Evolutionary conservation across 78 protist genomes (phyloP), one percentile per base, ranked within the genome.

Genomic region (Ministeria vibrans): DNA sequence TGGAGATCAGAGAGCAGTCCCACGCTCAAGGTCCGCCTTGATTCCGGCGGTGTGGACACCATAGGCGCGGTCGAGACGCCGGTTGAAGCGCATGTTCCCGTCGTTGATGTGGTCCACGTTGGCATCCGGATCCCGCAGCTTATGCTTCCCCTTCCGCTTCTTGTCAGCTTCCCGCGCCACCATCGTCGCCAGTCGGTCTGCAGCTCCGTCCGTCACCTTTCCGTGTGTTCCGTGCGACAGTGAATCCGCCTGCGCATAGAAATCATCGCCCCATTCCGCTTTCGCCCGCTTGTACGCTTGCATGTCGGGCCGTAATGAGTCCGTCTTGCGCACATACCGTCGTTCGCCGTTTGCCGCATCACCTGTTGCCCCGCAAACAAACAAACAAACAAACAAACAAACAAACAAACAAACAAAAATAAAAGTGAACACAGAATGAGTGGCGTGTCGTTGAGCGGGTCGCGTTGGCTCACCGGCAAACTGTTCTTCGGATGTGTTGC

Each of bases 101-200:
- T 91, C 94, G 79, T 90, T 92, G 84, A 92, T 86, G 83, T 87
- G 91, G 70, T 81, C 74, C 53, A 92, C 81, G 66, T 92, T 84
- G 36, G 44, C 90, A 15, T 83, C 86, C 20, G 7, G 82, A 44
- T 83, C 53, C 55, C n/a, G n/a, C n/a, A n/a, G n/a, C n/a, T n/a
- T n/a, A n/a, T n/a, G n/a, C n/a, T n/a, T n/a, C n/a, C n/a, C n/a
- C n/a, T n/a, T n/a, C n/a, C n/a, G n/a, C n/a, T n/a, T n/a, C n/a
- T n/a, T n/a, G n/a, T n/a, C n/a, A n/a, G n/a, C n/a, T n/a, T n/a
- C n/a, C n/a, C n/a, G n/a, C n/a, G n/a, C n/a, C n/a, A n/a, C n/a
- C n/a, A n/a, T n/a, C n/a, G n/a, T 49, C 55, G 55, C 55, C 9
- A 20, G 55, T 15, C 55, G 15, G 15, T 15, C 55, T 49, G 55